Conservation (phyloP, 495 filamentous ascomycete genomes). For the Neurospora sp. region DNA sequence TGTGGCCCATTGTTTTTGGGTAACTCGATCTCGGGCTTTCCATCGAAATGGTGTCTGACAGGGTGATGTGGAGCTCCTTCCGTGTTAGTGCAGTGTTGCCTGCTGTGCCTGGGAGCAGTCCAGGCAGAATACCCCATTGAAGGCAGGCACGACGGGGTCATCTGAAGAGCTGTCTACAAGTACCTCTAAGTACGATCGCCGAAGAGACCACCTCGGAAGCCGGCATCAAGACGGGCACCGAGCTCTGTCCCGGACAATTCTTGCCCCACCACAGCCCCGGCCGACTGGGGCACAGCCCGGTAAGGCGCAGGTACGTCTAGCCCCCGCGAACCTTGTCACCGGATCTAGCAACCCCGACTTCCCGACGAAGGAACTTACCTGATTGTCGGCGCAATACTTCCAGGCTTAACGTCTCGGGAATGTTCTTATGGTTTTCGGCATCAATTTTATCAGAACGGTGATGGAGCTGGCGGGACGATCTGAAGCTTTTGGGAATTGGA, state of each 20-base stretch:
- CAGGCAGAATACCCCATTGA: background rate
- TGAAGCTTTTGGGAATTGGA: background rate
- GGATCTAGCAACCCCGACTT: background rate
- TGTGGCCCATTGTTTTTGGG: background rate
- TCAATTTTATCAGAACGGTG: background rate
- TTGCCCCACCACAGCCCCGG: background rate
- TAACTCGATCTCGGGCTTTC: background rate
- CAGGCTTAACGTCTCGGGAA: background rate
- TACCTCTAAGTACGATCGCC: background rate
- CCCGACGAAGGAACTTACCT: background rate
- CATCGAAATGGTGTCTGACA: background rate
- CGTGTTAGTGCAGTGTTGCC: background rate
- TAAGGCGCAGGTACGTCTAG: background rate
- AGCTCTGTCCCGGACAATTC: background rate
- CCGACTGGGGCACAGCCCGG: background rate
- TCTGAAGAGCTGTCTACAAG: background rate
- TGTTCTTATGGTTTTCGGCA: background rate
- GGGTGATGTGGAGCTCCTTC: background rate
- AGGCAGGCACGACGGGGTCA: background rate
- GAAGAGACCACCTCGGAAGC: background rate
- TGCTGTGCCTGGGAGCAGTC: background rate
- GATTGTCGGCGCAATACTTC: background rate
- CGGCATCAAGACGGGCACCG: background rate
- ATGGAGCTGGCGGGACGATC: background rate
- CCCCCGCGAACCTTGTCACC: background rate